A percentile compares a stretch with the other conserved stretches of the same genome.
These are phyloP conservation scores for Elongisporangium prolatum DNA, from an alignment of 352 stramenopile genomes.

Conservation along the genomic window DNA sequence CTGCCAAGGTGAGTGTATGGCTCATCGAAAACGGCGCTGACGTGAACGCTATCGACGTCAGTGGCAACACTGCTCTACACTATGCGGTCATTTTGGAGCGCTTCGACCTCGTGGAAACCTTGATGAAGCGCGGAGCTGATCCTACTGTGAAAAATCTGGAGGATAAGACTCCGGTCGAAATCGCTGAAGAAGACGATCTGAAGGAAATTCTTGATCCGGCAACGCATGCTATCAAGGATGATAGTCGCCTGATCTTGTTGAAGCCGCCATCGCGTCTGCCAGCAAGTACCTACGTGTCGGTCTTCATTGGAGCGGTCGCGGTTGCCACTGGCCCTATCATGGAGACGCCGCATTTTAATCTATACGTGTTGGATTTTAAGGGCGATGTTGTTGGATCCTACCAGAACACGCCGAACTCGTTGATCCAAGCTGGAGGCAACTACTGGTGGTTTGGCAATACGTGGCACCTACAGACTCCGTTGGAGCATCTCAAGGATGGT, in stretches of 20 bases:
- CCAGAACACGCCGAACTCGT: slow-evolving; percentile 78
- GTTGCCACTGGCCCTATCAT: slow-evolving; percentile 82
- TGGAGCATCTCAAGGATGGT: slow-evolving; percentile 86
- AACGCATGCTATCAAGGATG: slow-evolving; percentile 30
- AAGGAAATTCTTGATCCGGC: slow-evolving; percentile 68
- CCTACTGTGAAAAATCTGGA: slow-evolving; percentile 70
- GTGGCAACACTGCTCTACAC: slow-evolving; percentile 84
- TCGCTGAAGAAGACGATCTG: slow-evolving; percentile 75
- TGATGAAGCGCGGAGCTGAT: slow-evolving; percentile 85
- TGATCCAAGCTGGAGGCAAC: slow-evolving; percentile 83
- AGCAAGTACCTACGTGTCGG: slow-evolving; percentile 84
- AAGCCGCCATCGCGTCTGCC: slow-evolving; percentile 47
- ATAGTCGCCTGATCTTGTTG: slow-evolving; percentile 25
- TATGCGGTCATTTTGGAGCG: slow-evolving; percentile 81
- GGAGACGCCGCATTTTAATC: slow-evolving; percentile 85
- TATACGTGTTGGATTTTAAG: slow-evolving; percentile 81
- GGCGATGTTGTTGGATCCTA: slow-evolving; percentile 60
- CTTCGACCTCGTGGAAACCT: slow-evolving; percentile 76
- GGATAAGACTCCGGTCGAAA: slow-evolving; percentile 56
- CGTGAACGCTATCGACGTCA: slow-evolving; percentile 66
- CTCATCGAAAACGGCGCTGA: slow-evolving; percentile 85
- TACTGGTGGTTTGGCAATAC: slow-evolving; percentile 90
- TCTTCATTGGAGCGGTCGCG: slow-evolving; percentile 77
- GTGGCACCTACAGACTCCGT: slow-evolving; percentile 80
- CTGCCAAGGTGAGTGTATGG: slow-evolving; percentile 82